Conservation (phyloP, 768 basidiomycete species). For the Boletus bicolor region DNA sequence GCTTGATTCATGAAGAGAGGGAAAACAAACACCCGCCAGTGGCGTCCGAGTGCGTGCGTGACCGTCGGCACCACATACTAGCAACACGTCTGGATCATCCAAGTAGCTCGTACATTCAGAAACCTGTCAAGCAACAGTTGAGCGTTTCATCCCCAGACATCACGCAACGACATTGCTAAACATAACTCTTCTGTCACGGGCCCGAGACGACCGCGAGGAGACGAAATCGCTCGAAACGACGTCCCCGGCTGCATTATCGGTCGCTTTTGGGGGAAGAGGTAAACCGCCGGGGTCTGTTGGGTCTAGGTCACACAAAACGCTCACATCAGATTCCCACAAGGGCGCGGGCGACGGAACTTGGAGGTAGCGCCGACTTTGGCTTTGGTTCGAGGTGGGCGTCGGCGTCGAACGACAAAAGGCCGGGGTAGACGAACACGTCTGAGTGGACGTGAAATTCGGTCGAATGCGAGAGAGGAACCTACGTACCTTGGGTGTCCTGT, state of each 20-base stretch:
- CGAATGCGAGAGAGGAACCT: not conserved
- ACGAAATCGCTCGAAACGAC: constrained; percentile 11
- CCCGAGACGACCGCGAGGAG: constrained; percentile 13
- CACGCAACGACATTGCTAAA: not conserved
- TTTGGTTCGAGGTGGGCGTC: not conserved
- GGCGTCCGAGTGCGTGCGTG: not conserved
- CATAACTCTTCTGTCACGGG: constrained; percentile 22
- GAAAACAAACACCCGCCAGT: not conserved
- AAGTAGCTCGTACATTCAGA: not conserved
- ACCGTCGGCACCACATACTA: not conserved
- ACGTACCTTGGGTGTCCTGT: not conserved
- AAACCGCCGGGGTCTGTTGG: too few species aligned
- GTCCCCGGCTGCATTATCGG: not conserved
- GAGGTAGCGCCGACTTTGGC: constrained; percentile 10
- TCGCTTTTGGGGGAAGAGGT: not conserved
- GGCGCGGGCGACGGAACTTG: constrained; percentile 14
- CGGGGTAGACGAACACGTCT: constrained; percentile 1
- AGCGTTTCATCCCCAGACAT: not conserved
- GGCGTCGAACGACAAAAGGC: not conserved
- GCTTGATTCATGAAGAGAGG: not conserved
- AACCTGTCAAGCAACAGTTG: constrained; percentile 6
- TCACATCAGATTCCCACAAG: constrained; percentile 13
- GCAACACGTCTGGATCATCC: not conserved
- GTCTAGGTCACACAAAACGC: not conserved
- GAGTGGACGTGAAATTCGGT: not conserved